Base-by-base conservation (phyloP, 2,329 filamentous ascomycete species). In the Metarhizium robertsii region DNA sequence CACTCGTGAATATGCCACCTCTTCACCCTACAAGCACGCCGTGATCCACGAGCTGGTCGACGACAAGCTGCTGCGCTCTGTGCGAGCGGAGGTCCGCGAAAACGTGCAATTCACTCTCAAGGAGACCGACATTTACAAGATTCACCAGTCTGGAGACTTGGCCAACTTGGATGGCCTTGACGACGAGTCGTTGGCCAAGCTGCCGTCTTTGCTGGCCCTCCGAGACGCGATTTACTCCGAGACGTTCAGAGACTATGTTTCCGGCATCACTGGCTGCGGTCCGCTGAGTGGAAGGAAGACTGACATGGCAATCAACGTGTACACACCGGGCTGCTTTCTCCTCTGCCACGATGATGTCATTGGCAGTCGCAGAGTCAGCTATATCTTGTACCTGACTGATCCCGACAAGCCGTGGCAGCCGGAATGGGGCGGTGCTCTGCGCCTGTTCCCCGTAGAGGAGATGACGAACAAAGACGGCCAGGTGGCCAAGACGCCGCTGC, bases 101-200 rank as follows among this genome's bases (percentile, higher is more conserved):
- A 92, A 96, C 67, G 88, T 99, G 62, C 86, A 89, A 62, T 99
- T 99, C 75, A 96, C 94, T 13, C 92, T 92, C 64, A 99, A 99
- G 72, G 94, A 99, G 73, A 99, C 94, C 50, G 94, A 99, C 71
- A 99, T 99, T 65, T 99, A 99, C 81, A 96, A 95, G 74, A 97
- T 99, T 67, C 92, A 96, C 79, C 94, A 99, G 76, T 97, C 92
- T 4, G 94, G 94, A 61, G 94, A 99, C 70, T 81, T 99, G 38
- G 94, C 94, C 50, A 99, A 99, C 73, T 84, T 99, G 57, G 92
- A 96, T 71, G 94, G 94, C 29, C 82, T 99, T 47, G 90, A 95
- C 59, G 86, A 95, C 67, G 85, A 86, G 7, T 91, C 92, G 6
- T 80, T 97, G 54, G 81, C 87, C 59, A 91, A 90, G 67, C 77